Evolutionary conservation across 768 basidiomycete genomes (phyloP), one percentile per base, ranked within the genome.

Genomic region (Termitomyces sp.): DNA sequence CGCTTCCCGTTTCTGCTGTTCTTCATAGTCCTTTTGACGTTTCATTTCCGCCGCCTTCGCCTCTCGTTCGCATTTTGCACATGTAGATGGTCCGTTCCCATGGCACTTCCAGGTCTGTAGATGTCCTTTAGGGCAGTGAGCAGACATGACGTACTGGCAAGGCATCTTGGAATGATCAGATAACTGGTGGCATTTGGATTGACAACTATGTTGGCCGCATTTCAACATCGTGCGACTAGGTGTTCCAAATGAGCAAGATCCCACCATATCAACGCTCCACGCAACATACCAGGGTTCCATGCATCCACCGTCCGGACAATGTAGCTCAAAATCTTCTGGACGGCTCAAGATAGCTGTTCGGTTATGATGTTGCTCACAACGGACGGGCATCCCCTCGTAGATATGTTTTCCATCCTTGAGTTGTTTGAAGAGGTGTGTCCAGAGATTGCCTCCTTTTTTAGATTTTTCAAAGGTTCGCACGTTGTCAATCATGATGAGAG

Each of bases 401-500:
- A 56, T n/a, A 45, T 56, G 55, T 10, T 56, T 43, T 20, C 55
- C 42, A n/a, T 20, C n/a, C 15, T 56, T 11, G 2, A 56, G 55
- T 32, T 17, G 31, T 49, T 49, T 49, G 48, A 49, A 49, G 7
- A 49, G 15, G 15, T 31, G 48, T 49, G 31, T 32, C 48, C 48
- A 49, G 15, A 49, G 48, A 9, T 32, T 4, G 17, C 48, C 48
- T 3, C 48, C 48, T 3, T 49, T 49, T 49, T 49, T 49, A 17
- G 48, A 49, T 12, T 32, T 49, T 49, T 49, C 31, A 17, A 49
- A 56, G 38, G 88, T 90, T 6, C 77, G 63, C 0, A 81, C 72
- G 61, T 89, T 88, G 0, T 89, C 88, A 12, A 91, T 78, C 69
- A 91, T 77, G 57, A 90, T 84, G 17, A 88, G 72, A 0, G 79